Evolutionary conservation across 2,329 filamentous ascomycete genomes (phyloP), one percentile per base, ranked within the genome.

Genomic region (Scytalidium lignicola): DNA sequence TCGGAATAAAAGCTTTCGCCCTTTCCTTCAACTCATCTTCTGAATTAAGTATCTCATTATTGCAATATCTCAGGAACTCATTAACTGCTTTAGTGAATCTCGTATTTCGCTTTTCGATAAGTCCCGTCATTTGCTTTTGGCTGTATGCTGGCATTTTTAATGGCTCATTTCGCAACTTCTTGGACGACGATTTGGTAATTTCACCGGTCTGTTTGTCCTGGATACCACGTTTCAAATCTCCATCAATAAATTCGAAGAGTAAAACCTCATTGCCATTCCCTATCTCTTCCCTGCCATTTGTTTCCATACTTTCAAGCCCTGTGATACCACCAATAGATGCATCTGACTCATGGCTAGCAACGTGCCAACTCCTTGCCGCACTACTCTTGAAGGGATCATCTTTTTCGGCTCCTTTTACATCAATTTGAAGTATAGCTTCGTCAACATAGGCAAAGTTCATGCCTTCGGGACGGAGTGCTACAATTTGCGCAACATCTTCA

Each of bases 131-230:
- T 68, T 96, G 90, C 66, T 91, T 91, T 67, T 96, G 91, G 55
- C 89, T 90, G 70, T 83, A 96, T 8, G 95, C 88, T 0, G 92
- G 93, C 83, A 96, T 90, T 67, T 88, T 95, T 57, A 97, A 64
- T 52, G 89, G 82, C 61, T 96, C 90, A 18, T 91, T 80, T 51
- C 82, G 78, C 54, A 90, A 72, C 60, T 80, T 88, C 50, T 82
- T 78, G 32, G 5, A 8, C 12, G 75, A 82, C 1, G 86, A 78
- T 48, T 83, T 86, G 0, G 77, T 82, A 1, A 84, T 77, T 65
- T 91, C 83, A 1, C 87, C 88, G 0, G 86, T 89, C 64, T 86
- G 88, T 47, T 81, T 79, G 64, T 85, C 73, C 47, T 77, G 73
- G 1, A 90, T 86, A 63, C 95, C 85, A 39, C 87, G 78, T 70